These are phyloP conservation scores for Phytophthora ohioensis DNA, from an alignment of 352 stramenopile species.

Conservation along the genomic window DNA sequence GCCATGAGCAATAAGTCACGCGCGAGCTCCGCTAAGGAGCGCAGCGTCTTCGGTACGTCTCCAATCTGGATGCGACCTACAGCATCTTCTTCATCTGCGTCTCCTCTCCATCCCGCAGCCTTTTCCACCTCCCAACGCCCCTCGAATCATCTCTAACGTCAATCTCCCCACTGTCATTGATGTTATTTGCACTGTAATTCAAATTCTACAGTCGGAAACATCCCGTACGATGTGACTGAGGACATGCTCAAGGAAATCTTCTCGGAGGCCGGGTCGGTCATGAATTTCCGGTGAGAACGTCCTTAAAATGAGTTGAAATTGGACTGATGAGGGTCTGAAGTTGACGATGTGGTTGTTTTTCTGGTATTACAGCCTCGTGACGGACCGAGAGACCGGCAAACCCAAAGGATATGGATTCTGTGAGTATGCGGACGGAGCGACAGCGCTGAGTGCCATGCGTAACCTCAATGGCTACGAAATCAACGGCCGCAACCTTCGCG, in stretches of 20 bases:
- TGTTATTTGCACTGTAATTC: slow-evolving; percentile 18
- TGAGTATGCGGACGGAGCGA: slow-evolving; percentile 87
- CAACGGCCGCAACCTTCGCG: slow-evolving; percentile 83
- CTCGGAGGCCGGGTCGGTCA: slow-evolving; percentile 80
- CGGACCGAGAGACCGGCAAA: slow-evolving; percentile 84
- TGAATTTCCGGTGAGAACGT: slow-evolving; percentile 79
- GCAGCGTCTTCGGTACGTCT: slow-evolving; percentile 85
- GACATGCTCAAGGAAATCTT: slow-evolving; percentile 91
- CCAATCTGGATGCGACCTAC: background rate
- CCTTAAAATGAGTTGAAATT: slow-evolving; percentile 5
- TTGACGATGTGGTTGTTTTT: slow-evolving; percentile 14
- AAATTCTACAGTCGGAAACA: slow-evolving; percentile 78
- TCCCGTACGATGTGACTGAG: slow-evolving; percentile 90
- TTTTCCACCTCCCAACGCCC: background rate
- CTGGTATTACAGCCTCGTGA: slow-evolving; percentile 65
- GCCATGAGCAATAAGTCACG: slow-evolving; percentile 62
- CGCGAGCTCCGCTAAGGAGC: slow-evolving; percentile 78
- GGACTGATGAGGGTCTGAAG: background rate
- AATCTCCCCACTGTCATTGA: slow-evolving; percentile 12
- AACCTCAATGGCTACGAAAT: slow-evolving; percentile 90
- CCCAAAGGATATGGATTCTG: slow-evolving; percentile 90
- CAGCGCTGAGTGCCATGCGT: slow-evolving; percentile 83
- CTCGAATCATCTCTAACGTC: slow-evolving; percentile 11
- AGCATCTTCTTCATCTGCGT: slow-evolving; percentile 15
- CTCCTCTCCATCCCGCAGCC: slow-evolving; percentile 4